Percentiles rank a stretch among this genome's conserved stretches.
These are phyloP conservation scores for Hypoxylon sp. DNA, from an alignment of 2,329 filamentous ascomycete species.

Conservation along the genomic window DNA sequence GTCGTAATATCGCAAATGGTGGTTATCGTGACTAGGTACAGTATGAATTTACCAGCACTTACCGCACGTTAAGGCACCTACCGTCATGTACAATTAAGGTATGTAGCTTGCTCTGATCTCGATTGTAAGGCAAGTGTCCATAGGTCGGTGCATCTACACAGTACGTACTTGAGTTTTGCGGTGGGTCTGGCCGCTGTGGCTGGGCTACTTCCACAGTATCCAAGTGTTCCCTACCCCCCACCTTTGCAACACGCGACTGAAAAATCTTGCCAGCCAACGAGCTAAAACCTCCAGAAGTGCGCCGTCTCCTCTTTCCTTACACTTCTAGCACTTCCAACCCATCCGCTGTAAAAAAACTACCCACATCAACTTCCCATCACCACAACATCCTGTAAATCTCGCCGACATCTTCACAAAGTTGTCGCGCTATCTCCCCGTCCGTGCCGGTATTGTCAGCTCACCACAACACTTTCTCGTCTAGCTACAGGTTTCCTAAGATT, in stretches of 20 bases:
- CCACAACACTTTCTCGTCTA: constrained; percentile 22
- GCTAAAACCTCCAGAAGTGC: constrained; percentile 30
- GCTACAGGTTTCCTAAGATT: constrained; percentile 43
- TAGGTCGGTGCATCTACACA: too few species aligned
- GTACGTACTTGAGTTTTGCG: background rate
- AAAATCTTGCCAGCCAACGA: constrained; percentile 40
- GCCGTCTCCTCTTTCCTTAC: constrained; percentile 34
- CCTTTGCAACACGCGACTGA: constrained; percentile 43
- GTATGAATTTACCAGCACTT: background rate
- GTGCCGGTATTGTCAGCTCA: constrained; percentile 18
- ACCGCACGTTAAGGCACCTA: background rate
- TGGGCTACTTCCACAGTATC: constrained; percentile 14
- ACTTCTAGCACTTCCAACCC: constrained; percentile 16
- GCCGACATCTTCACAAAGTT: constrained; percentile 30
- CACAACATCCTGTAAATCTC: constrained; percentile 22
- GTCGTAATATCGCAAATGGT: background rate
- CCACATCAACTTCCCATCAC: constrained; percentile 26
- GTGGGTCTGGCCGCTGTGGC: constrained; percentile 23
- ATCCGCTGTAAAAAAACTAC: constrained; percentile 31
- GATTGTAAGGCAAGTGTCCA: background rate
- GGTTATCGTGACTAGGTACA: background rate
- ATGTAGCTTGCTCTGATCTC: too few species aligned
- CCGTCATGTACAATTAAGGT: too few species aligned
- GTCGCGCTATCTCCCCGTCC: constrained; percentile 9
- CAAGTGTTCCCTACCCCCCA: constrained; percentile 29